Conservation (phyloP, 345 rosid genomes). For the Sapria himalayana region DNA sequence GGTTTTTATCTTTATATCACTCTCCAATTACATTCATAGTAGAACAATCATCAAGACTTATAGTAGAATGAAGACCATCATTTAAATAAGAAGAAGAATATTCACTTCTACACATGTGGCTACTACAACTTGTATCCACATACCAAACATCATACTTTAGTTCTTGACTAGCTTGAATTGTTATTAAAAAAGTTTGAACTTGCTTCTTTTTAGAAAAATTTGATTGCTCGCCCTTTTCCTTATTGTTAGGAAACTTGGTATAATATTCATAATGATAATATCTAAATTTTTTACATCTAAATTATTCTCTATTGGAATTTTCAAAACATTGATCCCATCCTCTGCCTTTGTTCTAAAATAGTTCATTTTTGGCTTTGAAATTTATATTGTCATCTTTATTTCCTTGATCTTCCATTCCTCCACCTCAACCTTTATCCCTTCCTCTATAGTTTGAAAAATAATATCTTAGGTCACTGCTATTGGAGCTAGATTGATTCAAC, state of each 20-base stretch:
- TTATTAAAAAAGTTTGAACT: neutral
- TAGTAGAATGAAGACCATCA: neutral
- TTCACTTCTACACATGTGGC: neutral
- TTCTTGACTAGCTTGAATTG: neutral
- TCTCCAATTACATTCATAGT: neutral
- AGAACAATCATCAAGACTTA: constrained; percentile 4
- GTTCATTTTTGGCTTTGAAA: neutral
- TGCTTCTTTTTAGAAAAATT: neutral
- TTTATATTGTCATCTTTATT: neutral
- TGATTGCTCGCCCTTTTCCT: neutral
- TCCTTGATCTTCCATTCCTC: neutral
- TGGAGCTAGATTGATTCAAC: no score
- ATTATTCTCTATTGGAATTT: neutral
- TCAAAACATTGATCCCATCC: neutral
- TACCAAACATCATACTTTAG: neutral
- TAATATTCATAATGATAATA: neutral
- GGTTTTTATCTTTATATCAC: neutral
- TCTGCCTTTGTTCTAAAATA: neutral
- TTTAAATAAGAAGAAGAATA: neutral
- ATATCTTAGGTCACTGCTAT: no score
- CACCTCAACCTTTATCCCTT: neutral
- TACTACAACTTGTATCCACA: neutral
- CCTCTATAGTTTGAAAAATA: neutral
- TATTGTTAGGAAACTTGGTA: neutral
- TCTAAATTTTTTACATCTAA: no score